Percentiles rank a stretch among this genome's conserved stretches.
These are phyloP conservation scores for Calonectria pauciramosa DNA, from an alignment of 2,329 filamentous ascomycete species.

Conservation along the genomic window DNA sequence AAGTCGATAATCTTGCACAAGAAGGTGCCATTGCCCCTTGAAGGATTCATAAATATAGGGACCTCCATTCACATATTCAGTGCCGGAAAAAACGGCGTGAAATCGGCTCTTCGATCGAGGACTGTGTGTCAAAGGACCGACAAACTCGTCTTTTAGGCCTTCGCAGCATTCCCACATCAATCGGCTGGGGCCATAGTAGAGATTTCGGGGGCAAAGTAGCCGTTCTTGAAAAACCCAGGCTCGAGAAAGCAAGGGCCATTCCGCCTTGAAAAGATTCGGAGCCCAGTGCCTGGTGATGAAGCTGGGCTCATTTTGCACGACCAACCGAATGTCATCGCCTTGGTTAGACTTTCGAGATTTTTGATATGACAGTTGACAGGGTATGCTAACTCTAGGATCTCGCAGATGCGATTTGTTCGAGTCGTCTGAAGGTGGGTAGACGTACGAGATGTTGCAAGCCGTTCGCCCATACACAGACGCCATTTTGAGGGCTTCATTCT, in stretches of 20 bases:
- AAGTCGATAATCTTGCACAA: constrained; percentile 20
- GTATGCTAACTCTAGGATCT: constrained; percentile 3
- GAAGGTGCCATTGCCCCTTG: constrained; percentile 10
- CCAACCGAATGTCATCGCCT: not conserved
- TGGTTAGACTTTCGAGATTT: not conserved
- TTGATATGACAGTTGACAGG: not conserved
- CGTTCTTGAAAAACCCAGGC: constrained; percentile 1
- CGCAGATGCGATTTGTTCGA: not conserved
- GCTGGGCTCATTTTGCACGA: not conserved
- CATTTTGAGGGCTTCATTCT: constrained; percentile 10
- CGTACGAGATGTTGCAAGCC: constrained; percentile 21
- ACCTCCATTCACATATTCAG: not conserved
- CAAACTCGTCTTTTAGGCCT: not conserved
- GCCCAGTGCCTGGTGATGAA: not conserved
- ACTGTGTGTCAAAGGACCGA: not conserved
- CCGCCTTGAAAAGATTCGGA: not conserved
- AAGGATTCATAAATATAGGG: constrained; percentile 4
- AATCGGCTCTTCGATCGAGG: not conserved
- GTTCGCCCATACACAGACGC: constrained; percentile 12
- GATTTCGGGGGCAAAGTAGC: not conserved
- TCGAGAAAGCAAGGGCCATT: not conserved
- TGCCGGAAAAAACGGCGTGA: not conserved
- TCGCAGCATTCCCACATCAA: constrained; percentile 9
- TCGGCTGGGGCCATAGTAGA: not conserved
- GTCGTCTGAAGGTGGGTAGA: constrained; percentile 13